Base-by-base conservation (phyloP, 345 rosid genomes). In the Odontarrhena argentea region DNA sequence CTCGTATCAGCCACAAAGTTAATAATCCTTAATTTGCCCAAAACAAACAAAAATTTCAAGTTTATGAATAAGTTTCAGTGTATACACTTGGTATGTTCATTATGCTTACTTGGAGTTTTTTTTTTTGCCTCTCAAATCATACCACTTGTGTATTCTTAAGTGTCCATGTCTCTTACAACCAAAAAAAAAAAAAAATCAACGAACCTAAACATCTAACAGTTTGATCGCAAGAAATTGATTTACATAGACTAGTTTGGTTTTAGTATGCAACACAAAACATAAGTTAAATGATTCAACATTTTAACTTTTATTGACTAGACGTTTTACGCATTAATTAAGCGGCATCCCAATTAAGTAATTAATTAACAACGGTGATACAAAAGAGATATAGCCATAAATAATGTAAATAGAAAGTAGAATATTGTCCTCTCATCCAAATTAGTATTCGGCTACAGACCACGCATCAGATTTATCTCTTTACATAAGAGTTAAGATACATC, bases 1-100 rank as follows among this genome's bases (percentile, higher is more conserved):
- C 48, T 57, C 69, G 10, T 52, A 67, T 59, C 76, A 66, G 51
- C 72, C 62, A 53, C 28, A 42, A 58, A 25, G 9, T 24, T 72
- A 50, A 43, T 11, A 56, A 65, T 42, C 47, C 45, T 12, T 28
- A 9, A n/a, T 18, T 18, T 18, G 44, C 48, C 51, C 30, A 30
- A 26, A 12, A 15, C 34, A 55, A 46, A 63, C 28, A 4, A 22
- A 34, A 25, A 5, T 12, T 69, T 45, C 41, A 36, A 45, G 30
- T 44, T 70, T 3, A 35, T 36, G 2, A 10, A 11, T 42, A 65
- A 52, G 32, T 42, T 54, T 42, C 49, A 51, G 3, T 50, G 59
- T 49, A 13, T 32, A 48, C 24, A 68, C 32, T 26, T 36, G 3
- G 42, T 11, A 49, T 49, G 13, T 32, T 54, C 52, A 2, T 18